Conservation (phyloP, 1,139 yeast species). For the Torulaspora pretoriensis region DNA sequence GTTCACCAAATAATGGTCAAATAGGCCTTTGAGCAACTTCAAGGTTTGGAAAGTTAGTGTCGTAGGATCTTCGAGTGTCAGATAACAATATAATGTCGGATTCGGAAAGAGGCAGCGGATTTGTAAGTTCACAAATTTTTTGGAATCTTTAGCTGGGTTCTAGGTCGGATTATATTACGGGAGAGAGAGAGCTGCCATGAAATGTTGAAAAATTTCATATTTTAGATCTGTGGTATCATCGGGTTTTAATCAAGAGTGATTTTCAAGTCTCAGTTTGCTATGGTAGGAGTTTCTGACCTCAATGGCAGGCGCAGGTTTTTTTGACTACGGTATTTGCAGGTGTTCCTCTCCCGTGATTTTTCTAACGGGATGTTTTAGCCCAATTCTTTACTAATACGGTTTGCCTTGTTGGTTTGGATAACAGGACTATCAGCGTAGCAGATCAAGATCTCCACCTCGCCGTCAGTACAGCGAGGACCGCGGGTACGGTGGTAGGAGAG, state of each 20-base stretch:
- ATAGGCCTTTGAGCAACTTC: not conserved
- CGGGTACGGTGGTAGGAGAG: slow-evolving; percentile 12
- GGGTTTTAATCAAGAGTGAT: too few relatives aligned
- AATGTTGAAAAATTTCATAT: not conserved
- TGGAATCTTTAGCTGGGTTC: not conserved
- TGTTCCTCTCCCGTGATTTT: slow-evolving; percentile 5
- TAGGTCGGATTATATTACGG: not conserved
- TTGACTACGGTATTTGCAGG: not conserved
- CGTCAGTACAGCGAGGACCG: slow-evolving; percentile 20
- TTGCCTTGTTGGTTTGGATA: not conserved
- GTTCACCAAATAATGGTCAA: not conserved
- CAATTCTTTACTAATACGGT: slow-evolving; percentile 15
- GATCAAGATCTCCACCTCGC: slow-evolving; percentile 30
- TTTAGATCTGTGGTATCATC: too few relatives aligned
- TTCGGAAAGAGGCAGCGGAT: slow-evolving; percentile 12
- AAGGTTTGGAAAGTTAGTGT: not conserved
- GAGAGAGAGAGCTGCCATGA: slow-evolving; percentile 1
- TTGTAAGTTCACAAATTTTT: slow-evolving; percentile 8
- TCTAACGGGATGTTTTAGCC: slow-evolving; percentile 1
- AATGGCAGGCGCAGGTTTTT: not conserved
- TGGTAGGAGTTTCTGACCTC: not conserved
- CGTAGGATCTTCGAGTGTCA: slow-evolving; percentile 2
- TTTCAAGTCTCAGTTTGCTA: too few relatives aligned
- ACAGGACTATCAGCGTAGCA: slow-evolving; percentile 22
- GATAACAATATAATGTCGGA: slow-evolving; percentile 8